Conservation (phyloP, 345 rosid species). For the Linum usitatissimum region DNA sequence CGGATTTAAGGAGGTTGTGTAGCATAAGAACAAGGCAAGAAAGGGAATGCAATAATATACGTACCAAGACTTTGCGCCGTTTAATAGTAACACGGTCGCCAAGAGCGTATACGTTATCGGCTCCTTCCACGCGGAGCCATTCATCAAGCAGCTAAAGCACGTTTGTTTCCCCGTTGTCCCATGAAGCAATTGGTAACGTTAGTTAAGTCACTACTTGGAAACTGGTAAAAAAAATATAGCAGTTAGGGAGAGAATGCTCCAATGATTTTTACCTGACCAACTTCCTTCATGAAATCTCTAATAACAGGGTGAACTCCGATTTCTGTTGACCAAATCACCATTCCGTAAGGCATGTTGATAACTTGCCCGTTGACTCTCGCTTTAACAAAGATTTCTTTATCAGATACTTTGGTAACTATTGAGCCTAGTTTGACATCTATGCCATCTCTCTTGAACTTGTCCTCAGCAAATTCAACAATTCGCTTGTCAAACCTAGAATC, state of each 20-base stretch:
- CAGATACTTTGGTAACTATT: slow-evolving; percentile 74
- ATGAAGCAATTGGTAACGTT: not conserved
- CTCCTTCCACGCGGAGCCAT: slow-evolving; percentile 87
- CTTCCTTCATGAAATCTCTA: slow-evolving; percentile 80
- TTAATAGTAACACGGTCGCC: slow-evolving; percentile 98
- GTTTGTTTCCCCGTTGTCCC: slow-evolving; percentile 53
- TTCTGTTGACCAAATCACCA: slow-evolving; percentile 99
- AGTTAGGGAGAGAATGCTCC: not conserved
- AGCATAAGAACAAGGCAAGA: not conserved
- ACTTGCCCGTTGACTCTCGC: slow-evolving; percentile 47
- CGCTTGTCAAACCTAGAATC: slow-evolving; percentile 96
- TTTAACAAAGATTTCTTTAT: slow-evolving; percentile 73
- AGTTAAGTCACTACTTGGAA: not conserved
- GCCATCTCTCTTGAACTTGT: slow-evolving; percentile 79
- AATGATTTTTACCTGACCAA: slow-evolving; percentile 66
- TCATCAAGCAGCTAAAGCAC: slow-evolving; percentile 91
- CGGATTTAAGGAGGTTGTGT: no score
- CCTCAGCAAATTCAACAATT: slow-evolving; percentile 87
- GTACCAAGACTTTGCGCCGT: slow-evolving; percentile 98
- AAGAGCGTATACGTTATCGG: slow-evolving; percentile 61
- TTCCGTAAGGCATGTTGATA: slow-evolving; percentile 67
- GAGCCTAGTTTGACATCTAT: slow-evolving; percentile 86
- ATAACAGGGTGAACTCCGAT: slow-evolving; percentile 78
- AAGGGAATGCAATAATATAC: slow-evolving; percentile 21
- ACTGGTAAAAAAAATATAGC: not conserved